Evolutionary conservation across 1,284 basidiomycete genomes (phyloP).

Genomic region (Hypsizygus ulmarius): DNA sequence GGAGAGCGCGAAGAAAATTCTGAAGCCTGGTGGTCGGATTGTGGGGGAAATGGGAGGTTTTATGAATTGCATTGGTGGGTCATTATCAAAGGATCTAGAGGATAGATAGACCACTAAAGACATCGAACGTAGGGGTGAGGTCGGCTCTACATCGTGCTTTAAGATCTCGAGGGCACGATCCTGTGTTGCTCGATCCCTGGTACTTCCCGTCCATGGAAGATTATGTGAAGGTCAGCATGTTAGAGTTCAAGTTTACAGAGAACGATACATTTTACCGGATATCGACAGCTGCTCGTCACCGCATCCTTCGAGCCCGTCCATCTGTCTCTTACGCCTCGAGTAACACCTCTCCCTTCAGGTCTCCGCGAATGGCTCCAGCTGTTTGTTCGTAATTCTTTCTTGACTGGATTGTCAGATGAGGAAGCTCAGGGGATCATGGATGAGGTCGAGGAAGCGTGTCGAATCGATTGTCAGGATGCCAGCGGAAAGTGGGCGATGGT

Average conservation of each 20-base stretch:
- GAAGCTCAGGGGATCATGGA: conserved; percentile 60
- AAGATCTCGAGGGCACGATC: conserved; percentile 54
- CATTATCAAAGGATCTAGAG: not conserved
- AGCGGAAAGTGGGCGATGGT: conserved; percentile 67
- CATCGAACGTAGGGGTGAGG: conserved; percentile 50
- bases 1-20: conserved; percentile 50
- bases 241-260: not conserved
- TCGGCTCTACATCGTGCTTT: conserved; percentile 57
- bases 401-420: conserved; percentile 48
- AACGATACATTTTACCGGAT: not conserved
- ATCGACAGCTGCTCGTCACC: conserved; percentile 49
- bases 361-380: conserved; percentile 70
- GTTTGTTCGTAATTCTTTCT: conserved; percentile 59
- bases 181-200: conserved; percentile 70
- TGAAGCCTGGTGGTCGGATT: conserved; percentile 70
- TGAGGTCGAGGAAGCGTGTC: conserved; percentile 61
- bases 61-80: conserved; percentile 62
- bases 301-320: conserved; percentile 55
- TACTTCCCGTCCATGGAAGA: conserved; percentile 74
- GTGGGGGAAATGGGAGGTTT: conserved; percentile 80
- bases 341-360: conserved; percentile 63
- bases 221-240: conserved; percentile 54
- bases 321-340: conserved; percentile 63
- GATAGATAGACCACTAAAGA: conserved; percentile 6
- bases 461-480: conserved; percentile 56